Evolutionary conservation across 2,329 filamentous ascomycete genomes (phyloP).

Genomic region (Hirsutella thompsonii): DNA sequence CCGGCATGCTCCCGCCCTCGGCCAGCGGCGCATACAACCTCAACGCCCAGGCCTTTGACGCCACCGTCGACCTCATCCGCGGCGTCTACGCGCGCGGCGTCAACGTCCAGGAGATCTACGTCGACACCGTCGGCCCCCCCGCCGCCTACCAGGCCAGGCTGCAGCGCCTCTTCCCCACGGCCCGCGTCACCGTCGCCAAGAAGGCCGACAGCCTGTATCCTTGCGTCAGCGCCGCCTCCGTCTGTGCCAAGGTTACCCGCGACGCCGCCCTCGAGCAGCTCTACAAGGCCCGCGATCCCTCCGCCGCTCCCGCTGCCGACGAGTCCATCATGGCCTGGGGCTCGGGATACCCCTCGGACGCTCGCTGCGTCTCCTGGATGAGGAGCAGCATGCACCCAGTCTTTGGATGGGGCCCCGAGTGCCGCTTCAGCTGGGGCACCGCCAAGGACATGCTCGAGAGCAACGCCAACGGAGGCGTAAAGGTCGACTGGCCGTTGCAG

Average conservation of each 20-base stretch:
- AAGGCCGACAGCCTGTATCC: slow-evolving; percentile 92
- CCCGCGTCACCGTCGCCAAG: slow-evolving; percentile 65
- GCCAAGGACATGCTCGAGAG: slow-evolving; percentile 83
- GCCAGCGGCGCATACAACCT: slow-evolving; percentile 64
- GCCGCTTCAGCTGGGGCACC: slow-evolving; percentile 91
- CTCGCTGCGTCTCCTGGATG: slow-evolving; percentile 68
- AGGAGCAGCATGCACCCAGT: slow-evolving; percentile 78
- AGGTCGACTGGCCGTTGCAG: slow-evolving; percentile 72
- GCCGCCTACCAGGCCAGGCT: slow-evolving; percentile 74
- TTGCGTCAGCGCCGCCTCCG: slow-evolving; percentile 83
- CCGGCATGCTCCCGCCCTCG: slow-evolving; percentile 60
- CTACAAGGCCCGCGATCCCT: slow-evolving; percentile 36
- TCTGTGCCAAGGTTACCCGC: slow-evolving; percentile 91
- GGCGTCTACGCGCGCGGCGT: slow-evolving; percentile 66
- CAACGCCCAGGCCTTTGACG: slow-evolving; percentile 91
- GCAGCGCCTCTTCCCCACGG: slow-evolving; percentile 69
- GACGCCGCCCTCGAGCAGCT: slow-evolving; percentile 79
- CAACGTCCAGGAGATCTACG: slow-evolving; percentile 79
- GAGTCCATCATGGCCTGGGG: slow-evolving; percentile 55
- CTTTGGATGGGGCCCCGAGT: slow-evolving; percentile 91
- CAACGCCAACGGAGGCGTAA: slow-evolving; percentile 52
- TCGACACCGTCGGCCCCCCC: slow-evolving; percentile 85
- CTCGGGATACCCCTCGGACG: slow-evolving; percentile 86
- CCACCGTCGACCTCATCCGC: slow-evolving; percentile 71
- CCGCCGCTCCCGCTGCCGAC: slow-evolving; percentile 16